phyloP scores from a whole-genome alignment of 495 filamentous ascomycete species.

The Lophiostoma macrostomum region DNA sequence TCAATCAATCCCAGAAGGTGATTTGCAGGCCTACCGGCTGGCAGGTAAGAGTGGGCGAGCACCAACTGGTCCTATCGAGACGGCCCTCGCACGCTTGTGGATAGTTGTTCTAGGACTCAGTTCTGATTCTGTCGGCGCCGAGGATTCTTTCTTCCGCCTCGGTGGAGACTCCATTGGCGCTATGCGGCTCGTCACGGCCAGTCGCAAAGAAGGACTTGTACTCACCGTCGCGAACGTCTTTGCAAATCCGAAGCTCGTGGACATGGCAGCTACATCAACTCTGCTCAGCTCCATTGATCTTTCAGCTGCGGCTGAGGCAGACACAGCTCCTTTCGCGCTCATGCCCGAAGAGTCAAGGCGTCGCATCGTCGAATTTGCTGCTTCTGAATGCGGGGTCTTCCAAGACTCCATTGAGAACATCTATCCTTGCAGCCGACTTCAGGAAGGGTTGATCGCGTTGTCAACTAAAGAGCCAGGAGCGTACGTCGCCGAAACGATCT shows the following conservation, averaged over 20 bases:
- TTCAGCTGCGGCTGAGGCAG: constrained; percentile 5
- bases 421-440: constrained; percentile 58
- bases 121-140: constrained; percentile 22
- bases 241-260: constrained; percentile 45
- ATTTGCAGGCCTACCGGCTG: constrained; percentile 44
- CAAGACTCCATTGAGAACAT: constrained; percentile 51
- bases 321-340: constrained; percentile 48
- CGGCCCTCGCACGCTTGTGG: constrained; percentile 21
- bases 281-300: constrained; percentile 7
- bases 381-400: constrained; percentile 45
- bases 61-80: constrained; percentile 23
- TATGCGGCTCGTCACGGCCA: constrained; percentile 32
- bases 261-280: constrained; percentile 43
- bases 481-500: constrained; percentile 45
- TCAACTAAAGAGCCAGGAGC: constrained; percentile 43
- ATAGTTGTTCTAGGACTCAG: constrained; percentile 7
- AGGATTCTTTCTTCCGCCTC: constrained; percentile 33
- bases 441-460: constrained; percentile 52
- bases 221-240: constrained; percentile 54
- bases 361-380: constrained; percentile 47
- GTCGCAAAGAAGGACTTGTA: constrained; percentile 22
- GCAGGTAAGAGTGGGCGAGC: constrained; percentile 38
- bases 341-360: constrained; percentile 35
- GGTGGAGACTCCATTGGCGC: constrained; percentile 36
- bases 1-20: constrained; percentile 42